Conservation (phyloP, 495 filamentous ascomycete genomes). For the Lasiosphaeriaceae sp. region DNA sequence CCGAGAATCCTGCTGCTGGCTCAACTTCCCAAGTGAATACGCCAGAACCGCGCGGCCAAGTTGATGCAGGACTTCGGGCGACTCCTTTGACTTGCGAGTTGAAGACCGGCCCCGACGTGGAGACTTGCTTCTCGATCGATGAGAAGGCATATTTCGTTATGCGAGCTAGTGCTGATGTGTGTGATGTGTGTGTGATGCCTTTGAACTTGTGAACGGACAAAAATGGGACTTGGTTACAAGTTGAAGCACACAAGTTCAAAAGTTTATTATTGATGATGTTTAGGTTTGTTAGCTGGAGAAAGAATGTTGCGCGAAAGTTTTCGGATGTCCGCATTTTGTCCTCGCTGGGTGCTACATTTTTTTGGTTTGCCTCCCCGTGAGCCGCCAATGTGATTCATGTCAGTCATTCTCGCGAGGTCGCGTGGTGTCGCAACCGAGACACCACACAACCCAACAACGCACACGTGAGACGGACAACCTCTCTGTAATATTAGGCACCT, state of each 20-base stretch:
- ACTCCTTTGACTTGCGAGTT: not conserved
- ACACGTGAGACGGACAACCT: not conserved
- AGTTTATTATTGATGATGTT: too few relatives aligned
- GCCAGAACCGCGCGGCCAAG: constrained; percentile 23
- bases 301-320: too few relatives aligned
- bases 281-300: too few relatives aligned
- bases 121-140: not conserved
- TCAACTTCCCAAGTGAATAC: constrained; percentile 20
- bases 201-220: too few relatives aligned
- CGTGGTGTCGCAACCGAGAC: constrained; percentile 4
- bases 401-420: not conserved
- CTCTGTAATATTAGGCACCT: not conserved
- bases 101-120: not conserved
- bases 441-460: not conserved
- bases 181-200: too few relatives aligned
- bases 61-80: constrained; percentile 20
- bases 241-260: too few relatives aligned
- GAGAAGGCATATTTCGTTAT: not conserved
- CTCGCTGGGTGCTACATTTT: constrained; percentile 7
- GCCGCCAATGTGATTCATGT: not conserved
- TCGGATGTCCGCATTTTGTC: not conserved
- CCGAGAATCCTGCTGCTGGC: not conserved
- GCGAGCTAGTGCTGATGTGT: too few relatives aligned
- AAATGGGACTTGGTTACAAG: too few relatives aligned
- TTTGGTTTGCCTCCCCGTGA: not conserved